Evolutionary conservation across 495 filamentous ascomycete species (phyloP), one percentile per base, ranked within the genome.

Genomic region (Aspergillus heteromorphus): DNA sequence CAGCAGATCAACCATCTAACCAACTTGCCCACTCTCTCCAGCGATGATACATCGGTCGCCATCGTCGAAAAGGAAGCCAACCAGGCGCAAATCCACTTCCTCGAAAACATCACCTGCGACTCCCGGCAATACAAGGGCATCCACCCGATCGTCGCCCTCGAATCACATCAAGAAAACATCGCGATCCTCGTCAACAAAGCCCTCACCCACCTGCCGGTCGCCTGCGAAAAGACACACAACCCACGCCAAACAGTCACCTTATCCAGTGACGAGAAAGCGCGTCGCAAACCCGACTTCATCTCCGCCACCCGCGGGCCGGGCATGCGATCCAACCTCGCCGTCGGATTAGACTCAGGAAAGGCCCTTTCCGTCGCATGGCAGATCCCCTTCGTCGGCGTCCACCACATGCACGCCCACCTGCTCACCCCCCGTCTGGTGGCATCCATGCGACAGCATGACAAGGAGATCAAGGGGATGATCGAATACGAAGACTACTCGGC

Each of bases 401-500:
- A 98, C 62, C 93, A 98, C 68, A 97, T 98, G 93, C 92, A 97
- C 65, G 93, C 92, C 13, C 93, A 98, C 68, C 83, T 92, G 2
- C 67, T 98, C 45, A 97, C 93, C 6, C 88, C 92, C 6, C 80
- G 87, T 2, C 82, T 98, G n/a, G 83, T 89, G n/a, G n/a, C n/a
- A n/a, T n/a, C n/a, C n/a, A n/a, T n/a, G n/a, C n/a, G n/a, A n/a
- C n/a, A n/a, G n/a, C n/a, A n/a, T n/a, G n/a, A n/a, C n/a, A n/a
- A n/a, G n/a, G n/a, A n/a, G n/a, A n/a, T n/a, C n/a, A n/a, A n/a
- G n/a, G n/a, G n/a, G n/a, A n/a, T n/a, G n/a, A n/a, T n/a, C n/a
- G n/a, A n/a, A n/a, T n/a, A n/a, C n/a, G n/a, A n/a, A n/a, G n/a
- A 29, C 47, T 41, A 19, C 42, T n/a, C 19, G 31, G 34, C 10